A percentile compares a stretch with the other conserved stretches of the same genome.
Evolutionary conservation across 1,284 basidiomycete species (phyloP).

Genomic region (Cutaneotrichosporon mucoides): DNA sequence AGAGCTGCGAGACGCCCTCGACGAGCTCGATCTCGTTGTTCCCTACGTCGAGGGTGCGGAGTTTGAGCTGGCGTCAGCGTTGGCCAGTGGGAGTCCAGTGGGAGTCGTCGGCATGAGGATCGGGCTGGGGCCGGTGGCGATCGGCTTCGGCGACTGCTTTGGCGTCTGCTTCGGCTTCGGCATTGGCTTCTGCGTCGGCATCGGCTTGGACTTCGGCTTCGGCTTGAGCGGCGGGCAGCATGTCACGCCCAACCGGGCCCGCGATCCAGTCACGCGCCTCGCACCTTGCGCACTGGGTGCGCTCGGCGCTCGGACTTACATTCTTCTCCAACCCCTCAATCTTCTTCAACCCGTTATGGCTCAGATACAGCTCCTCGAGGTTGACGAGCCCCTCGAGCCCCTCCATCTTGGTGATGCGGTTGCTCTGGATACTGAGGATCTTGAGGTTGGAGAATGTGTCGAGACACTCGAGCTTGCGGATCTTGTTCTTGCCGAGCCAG

Average conservation of each 20-base stretch:
- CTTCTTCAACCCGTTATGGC: slow-evolving; percentile 82
- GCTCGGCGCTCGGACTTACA: slow-evolving; percentile 53
- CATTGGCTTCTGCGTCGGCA: too few relatives aligned
- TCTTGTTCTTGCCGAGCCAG: slow-evolving; percentile 98
- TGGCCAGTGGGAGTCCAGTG: too few relatives aligned
- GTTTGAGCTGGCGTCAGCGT: slow-evolving; percentile 59
- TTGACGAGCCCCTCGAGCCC: slow-evolving; percentile 65
- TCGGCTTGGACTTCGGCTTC: too few relatives aligned
- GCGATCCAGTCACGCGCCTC: not conserved
- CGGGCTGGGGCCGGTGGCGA: too few relatives aligned
- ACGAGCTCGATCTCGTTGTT: slow-evolving; percentile 75
- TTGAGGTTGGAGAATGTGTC: slow-evolving; percentile 64
- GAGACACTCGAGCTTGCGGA: slow-evolving; percentile 75
- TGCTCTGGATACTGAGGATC: slow-evolving; percentile 86
- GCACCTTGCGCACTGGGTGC: not conserved
- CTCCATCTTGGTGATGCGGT: slow-evolving; percentile 85
- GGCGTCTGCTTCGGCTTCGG: too few relatives aligned
- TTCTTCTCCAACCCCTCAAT: slow-evolving; percentile 85
- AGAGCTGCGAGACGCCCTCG: slow-evolving; percentile 75
- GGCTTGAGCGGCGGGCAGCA: slow-evolving; percentile 1
- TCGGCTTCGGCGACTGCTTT: too few relatives aligned
- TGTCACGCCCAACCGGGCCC: not conserved
- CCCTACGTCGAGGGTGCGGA: slow-evolving; percentile 83
- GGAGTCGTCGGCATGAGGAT: too few relatives aligned
- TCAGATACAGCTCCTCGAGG: slow-evolving; percentile 88